Conservation (phyloP, 177 flowering plant genomes). For the Tripterygium wilfordii region DNA sequence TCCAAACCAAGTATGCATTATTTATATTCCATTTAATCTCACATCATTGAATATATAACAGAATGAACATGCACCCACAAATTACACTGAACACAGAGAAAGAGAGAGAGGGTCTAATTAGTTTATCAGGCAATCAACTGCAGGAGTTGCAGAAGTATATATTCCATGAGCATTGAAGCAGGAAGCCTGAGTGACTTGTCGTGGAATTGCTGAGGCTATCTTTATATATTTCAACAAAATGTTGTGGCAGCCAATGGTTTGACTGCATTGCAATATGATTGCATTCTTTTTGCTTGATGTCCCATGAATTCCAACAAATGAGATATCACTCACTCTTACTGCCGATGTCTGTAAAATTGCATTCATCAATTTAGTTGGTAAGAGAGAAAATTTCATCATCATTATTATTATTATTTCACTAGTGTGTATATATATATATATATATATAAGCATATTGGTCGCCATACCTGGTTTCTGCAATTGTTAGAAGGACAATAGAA, state of each 20-base stretch:
- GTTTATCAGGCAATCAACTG: neutral
- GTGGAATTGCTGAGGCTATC: conserved; percentile 6
- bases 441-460: neutral
- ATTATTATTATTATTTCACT: no score
- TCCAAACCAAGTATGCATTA: no score
- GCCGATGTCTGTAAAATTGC: conserved; percentile 14
- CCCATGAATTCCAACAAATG: conserved; percentile 12
- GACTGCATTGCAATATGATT: conserved; percentile 16
- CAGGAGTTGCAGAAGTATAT: neutral
- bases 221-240: conserved; percentile 9
- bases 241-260: conserved; percentile 15
- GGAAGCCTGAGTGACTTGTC: neutral
- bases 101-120: no score
- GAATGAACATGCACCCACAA: no score
- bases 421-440: neutral
- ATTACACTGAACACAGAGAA: no score
- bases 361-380: no score
- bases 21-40: no score
- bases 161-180: conserved; percentile 24
- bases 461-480: no score
- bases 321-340: conserved; percentile 11
- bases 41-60: no score
- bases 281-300: conserved; percentile 7
- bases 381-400: neutral
- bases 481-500: no score